Percentiles rank a stretch among this genome's conserved stretches.
Conservation (phyloP, 352 stramenopile genomes). For the Globisporangium carolinianum region DNA sequence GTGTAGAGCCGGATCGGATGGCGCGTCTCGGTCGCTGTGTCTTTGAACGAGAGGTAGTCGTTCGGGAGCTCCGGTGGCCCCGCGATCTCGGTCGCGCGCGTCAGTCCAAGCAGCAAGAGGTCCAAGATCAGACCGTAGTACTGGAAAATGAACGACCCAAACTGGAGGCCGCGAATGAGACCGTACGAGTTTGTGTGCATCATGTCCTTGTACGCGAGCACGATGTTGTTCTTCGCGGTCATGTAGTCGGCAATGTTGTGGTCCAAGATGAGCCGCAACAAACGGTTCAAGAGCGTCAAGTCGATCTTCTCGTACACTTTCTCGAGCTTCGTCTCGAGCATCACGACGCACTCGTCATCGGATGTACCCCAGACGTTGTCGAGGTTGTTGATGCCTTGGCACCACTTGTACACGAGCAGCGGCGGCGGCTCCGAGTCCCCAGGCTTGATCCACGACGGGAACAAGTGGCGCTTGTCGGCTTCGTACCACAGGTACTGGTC, state of each 20-base stretch:
- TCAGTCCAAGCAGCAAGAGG: constrained; percentile 96
- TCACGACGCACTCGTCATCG: constrained; percentile 97
- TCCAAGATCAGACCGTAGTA: constrained; percentile 99
- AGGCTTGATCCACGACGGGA: constrained; percentile 99
- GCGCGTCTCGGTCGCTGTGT: constrained; percentile 95
- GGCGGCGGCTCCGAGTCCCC: constrained; percentile 98
- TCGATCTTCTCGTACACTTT: constrained; percentile 99
- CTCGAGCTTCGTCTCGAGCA: constrained; percentile 98
- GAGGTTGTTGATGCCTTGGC: constrained; percentile 99
- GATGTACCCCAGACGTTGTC: constrained; percentile 98
- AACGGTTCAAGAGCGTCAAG: constrained; percentile 96
- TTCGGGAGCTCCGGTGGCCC: constrained; percentile 97
- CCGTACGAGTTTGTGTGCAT: constrained; percentile 99
- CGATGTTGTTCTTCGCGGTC: constrained; percentile 99
- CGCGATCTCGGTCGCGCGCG: constrained; percentile 96
- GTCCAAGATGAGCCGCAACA: constrained; percentile 98
- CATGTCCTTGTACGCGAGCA: constrained; percentile 99
- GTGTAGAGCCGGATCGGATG: constrained; percentile 99
- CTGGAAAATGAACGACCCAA: constrained; percentile 96
- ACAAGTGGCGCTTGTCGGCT: constrained; percentile 99
- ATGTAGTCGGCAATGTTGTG: constrained; percentile 99
- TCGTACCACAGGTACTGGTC: constrained; percentile 99
- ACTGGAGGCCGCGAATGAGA: constrained; percentile 97
- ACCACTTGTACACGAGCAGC: constrained; percentile 99
- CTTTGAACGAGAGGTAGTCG: constrained; percentile 98